Evolutionary conservation across 352 stramenopile genomes (phyloP).

Genomic region (Phytopythium boreale): DNA sequence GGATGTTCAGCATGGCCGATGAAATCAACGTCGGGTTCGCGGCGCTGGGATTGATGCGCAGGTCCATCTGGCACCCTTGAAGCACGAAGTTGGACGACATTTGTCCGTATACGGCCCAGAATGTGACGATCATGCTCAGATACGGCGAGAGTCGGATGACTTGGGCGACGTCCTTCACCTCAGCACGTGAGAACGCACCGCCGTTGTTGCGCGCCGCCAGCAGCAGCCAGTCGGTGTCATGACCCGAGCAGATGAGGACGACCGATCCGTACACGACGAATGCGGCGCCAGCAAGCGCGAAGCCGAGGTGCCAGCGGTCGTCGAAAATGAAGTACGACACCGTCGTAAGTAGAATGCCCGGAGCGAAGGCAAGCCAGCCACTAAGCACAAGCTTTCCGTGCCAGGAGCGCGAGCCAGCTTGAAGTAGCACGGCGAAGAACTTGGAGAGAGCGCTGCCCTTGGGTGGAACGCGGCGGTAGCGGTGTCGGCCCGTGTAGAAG

Average conservation of each 20-base stretch:
- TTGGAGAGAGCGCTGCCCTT: slow-evolving; percentile 73
- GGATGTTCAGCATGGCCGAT: slow-evolving; percentile 81
- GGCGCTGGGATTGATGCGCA: slow-evolving; percentile 48
- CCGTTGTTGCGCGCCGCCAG: slow-evolving; percentile 44
- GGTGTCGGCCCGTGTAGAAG: slow-evolving; percentile 67
- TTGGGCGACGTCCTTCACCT: slow-evolving; percentile 75
- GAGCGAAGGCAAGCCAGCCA: slow-evolving; percentile 60
- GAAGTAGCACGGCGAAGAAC: slow-evolving; percentile 64
- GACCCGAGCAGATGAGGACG: slow-evolving; percentile 62
- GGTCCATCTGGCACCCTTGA: slow-evolving; percentile 90
- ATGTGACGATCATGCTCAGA: slow-evolving; percentile 81
- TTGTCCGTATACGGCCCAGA: slow-evolving; percentile 84
- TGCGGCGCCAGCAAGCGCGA: slow-evolving; percentile 50
- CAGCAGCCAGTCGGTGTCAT: slow-evolving; percentile 59
- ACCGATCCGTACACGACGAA: slow-evolving; percentile 67
- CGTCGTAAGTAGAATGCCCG: slow-evolving; percentile 75
- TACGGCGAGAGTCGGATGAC: slow-evolving; percentile 80
- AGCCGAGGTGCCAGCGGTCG: slow-evolving; percentile 42
- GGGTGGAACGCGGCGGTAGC: slow-evolving; percentile 68
- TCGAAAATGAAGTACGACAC: slow-evolving; percentile 79
- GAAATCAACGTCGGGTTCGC: slow-evolving; percentile 61
- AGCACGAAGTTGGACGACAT: slow-evolving; percentile 84
- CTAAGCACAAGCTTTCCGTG: slow-evolving; percentile 76
- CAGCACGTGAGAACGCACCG: slow-evolving; percentile 44
- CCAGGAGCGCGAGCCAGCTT: slow-evolving; percentile 52